phyloP scores from a whole-genome alignment of 352 stramenopile species.

The Phytopythium chamaehyphon region DNA sequence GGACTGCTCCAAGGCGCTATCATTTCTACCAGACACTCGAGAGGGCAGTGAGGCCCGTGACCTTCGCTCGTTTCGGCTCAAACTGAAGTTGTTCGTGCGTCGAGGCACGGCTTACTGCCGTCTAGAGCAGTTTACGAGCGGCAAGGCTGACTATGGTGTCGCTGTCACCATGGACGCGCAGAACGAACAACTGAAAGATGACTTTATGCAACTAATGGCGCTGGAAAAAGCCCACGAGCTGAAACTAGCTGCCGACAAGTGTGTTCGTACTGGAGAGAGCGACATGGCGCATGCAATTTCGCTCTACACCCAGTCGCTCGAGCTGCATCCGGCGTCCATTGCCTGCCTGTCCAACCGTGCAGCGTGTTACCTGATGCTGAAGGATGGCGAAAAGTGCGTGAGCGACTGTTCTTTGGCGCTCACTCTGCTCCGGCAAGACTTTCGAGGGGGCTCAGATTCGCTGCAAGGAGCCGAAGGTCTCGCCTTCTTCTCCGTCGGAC shows the following conservation, averaged over 20 bases:
- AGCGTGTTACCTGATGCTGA: slow-evolving; percentile 52
- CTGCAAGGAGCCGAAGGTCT: slow-evolving; percentile 15
- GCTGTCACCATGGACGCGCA: slow-evolving; percentile 75
- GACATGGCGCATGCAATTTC: slow-evolving; percentile 37
- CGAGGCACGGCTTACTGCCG: slow-evolving; percentile 68
- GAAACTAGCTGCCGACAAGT: slow-evolving; percentile 46
- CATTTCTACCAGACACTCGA: slow-evolving; percentile 58
- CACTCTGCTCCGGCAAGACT: slow-evolving; percentile 47
- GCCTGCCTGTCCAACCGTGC: slow-evolving; percentile 76
- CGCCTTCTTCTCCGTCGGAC: slow-evolving; percentile 55
- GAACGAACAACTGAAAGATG: slow-evolving; percentile 55
- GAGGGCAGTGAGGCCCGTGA: slow-evolving; percentile 16
- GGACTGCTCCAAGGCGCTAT: slow-evolving; percentile 67
- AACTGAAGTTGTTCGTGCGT: slow-evolving; percentile 72
- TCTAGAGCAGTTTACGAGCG: slow-evolving; percentile 47
- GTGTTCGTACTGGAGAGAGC: slow-evolving; percentile 26
- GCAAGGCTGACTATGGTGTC: slow-evolving; percentile 78
- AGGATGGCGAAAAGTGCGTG: slow-evolving; percentile 46
- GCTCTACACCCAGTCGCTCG: slow-evolving; percentile 56
- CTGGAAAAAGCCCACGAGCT: slow-evolving; percentile 51
- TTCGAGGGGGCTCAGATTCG: neutral
- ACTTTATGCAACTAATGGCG: slow-evolving; percentile 58
- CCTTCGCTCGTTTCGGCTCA: slow-evolving; percentile 56
- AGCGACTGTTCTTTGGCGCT: slow-evolving; percentile 59
- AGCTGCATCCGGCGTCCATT: slow-evolving; percentile 54